Base-by-base conservation (phyloP, 2,329 filamentous ascomycete genomes). In the Aspergillus luchuensis region DNA sequence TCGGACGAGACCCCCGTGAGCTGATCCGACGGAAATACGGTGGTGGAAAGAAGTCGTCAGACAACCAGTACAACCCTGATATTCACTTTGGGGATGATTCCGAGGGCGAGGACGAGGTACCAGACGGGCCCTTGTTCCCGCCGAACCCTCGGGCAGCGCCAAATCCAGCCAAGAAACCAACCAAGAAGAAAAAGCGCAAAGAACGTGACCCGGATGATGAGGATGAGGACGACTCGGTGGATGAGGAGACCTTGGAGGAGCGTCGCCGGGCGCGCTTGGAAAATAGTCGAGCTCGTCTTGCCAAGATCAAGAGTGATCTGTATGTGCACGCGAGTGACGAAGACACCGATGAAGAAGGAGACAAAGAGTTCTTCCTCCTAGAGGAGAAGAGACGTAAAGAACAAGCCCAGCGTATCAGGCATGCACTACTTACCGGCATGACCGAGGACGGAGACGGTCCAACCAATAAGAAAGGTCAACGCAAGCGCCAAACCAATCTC, bases 271-370 rank as follows among this genome's bases (percentile, higher is more conserved):
- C 82, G 57, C 83, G 89, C 39, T 83, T 86, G 57, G 82, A 88
- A 56, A 89, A 86, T 66, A 88, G 96, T 66, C 79, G 85, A n/a
- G 91, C 93, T 70, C 92, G 92, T 76, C 84, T 87, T 52, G 81
- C 82, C 33, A 90, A 89, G 72, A 90, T 95, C 78, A 98, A 97
- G 81, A 96, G 91, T 69, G 88, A 89, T 23, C 78, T 94, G 41
- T 94, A 88, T 69, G 90, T 99, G 54, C 86, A 89, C 60, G 88
- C 89, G 39, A 92, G 90, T 66, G 95, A 98, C 72, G 95, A 98
- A 56, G 92, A 97, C 67, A 89, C 85, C n/a, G 92, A 97, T 70
- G 87, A 85, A 36, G 91, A 92, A 50, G 85, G 86, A 59, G 86
- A 91, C 76, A 80, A 73, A 21, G 87, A 85, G 19, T 97, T 97